A percentile compares a stretch with the other conserved stretches of the same genome.
These are phyloP conservation scores for Taphrina flavorubra DNA, from an alignment of 1,139 yeast species.

Conservation along the genomic window DNA sequence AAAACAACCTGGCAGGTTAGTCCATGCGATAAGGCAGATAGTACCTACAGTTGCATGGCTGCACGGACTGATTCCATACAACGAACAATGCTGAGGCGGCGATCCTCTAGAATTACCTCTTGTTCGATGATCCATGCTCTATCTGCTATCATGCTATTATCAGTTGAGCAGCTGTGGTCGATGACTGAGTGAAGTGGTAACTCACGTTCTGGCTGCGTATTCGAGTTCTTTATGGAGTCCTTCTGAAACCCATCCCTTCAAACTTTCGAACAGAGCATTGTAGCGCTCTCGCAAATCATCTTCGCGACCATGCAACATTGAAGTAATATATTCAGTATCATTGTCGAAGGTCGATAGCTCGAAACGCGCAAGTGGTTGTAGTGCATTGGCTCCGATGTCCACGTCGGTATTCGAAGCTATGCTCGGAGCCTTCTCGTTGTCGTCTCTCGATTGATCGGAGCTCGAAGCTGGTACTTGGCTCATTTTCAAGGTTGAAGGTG, in stretches of 20 bases:
- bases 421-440: no score
- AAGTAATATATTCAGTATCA: background rate
- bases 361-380: constrained; percentile 3
- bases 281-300: constrained; percentile 14
- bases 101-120: constrained; percentile 13
- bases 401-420: no score
- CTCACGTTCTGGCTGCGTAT: constrained; percentile 1
- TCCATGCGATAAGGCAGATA: background rate
- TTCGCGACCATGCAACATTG: constrained; percentile 2
- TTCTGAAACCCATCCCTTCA: background rate
- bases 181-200: background rate
- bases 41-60: constrained; percentile 23
- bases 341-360: constrained; percentile 6
- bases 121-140: constrained; percentile 9
- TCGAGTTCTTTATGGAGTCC: constrained; percentile 14
- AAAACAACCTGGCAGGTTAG: constrained; percentile 1
- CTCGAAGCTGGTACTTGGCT: no score
- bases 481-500: no score
- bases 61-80: constrained; percentile 14
- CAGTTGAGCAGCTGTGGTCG: no score
- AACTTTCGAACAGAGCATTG: constrained; percentile 1
- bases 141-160: background rate
- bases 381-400: background rate
- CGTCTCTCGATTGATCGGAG: no score
- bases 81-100: constrained; percentile 18